A percentile compares a stretch with the other conserved stretches of the same genome.
Evolutionary conservation across 2,329 filamentous ascomycete species (phyloP).

Genomic region (Diaporthe citriasiana): DNA sequence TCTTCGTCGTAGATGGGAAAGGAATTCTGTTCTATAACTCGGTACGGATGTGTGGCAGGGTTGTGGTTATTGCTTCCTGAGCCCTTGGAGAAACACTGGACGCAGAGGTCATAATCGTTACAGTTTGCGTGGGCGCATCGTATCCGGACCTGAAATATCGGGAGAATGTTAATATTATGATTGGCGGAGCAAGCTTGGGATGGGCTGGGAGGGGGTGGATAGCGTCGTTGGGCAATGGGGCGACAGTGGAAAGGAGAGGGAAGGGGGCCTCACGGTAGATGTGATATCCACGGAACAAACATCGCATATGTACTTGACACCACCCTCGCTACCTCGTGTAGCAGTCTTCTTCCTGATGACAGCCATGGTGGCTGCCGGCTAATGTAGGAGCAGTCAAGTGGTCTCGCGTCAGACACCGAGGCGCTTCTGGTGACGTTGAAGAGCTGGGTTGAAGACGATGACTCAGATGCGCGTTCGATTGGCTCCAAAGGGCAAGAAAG

Average conservation of each 20-base stretch:
- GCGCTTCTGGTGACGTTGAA: background rate
- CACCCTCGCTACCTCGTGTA: conserved; percentile 85
- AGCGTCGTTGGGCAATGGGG: conserved; percentile 13
- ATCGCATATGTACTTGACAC: conserved; percentile 97
- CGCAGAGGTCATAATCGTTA: conserved; percentile 96
- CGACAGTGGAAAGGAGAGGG: background rate
- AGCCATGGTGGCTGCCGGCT: conserved; percentile 72
- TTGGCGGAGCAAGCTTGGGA: background rate
- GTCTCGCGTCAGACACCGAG: background rate
- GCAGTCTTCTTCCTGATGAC: conserved; percentile 97
- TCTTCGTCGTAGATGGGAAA: conserved; percentile 95
- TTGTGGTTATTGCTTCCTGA: conserved; percentile 86
- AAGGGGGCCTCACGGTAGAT: conserved; percentile 79
- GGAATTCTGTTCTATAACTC: conserved; percentile 97
- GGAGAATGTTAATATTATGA: conserved; percentile 11
- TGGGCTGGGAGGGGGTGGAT: background rate
- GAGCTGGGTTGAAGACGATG: background rate
- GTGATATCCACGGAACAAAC: conserved; percentile 97
- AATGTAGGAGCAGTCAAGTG: conserved; percentile 21
- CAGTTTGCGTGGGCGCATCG: conserved; percentile 87
- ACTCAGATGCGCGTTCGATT: background rate
- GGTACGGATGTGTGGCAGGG: conserved; percentile 87
- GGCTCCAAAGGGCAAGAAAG: background rate
- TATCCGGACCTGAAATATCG: conserved; percentile 83
- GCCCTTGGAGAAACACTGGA: conserved; percentile 91